Evolutionary conservation across 176 grass and related monocot genomes (phyloP).

Genomic region (Stipa capillata): DNA sequence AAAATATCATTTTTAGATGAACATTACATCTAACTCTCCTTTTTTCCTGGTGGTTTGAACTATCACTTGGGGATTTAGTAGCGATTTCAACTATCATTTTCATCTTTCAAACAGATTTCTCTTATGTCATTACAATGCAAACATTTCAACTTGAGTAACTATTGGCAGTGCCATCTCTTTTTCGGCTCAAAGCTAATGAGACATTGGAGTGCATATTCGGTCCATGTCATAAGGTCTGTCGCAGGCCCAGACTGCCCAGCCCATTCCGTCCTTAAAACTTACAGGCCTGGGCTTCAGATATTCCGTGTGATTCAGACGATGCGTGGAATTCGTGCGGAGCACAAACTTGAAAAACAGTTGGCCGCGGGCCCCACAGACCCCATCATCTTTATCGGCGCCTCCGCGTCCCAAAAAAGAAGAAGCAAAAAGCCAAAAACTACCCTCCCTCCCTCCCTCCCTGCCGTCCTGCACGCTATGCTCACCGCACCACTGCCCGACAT

Average conservation of each 20-base stretch:
- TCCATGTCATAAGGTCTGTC: neutral
- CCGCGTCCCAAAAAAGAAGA: neutral
- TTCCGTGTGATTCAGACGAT: neutral
- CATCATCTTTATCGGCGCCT: neutral
- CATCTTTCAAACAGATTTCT: no score
- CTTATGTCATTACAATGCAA: no score
- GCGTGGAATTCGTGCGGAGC: neutral
- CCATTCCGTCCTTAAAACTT: neutral
- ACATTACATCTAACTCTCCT: neutral
- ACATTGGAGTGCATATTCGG: neutral
- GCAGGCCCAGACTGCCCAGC: neutral
- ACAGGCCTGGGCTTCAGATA: neutral
- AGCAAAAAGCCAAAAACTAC: neutral
- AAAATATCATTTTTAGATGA: no score
- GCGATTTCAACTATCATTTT: no score
- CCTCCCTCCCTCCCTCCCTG: neutral
- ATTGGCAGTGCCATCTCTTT: neutral
- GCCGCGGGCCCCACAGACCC: neutral
- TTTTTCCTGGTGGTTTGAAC: no score
- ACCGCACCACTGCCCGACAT: neutral
- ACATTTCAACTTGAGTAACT: no score
- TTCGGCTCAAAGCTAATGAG: neutral
- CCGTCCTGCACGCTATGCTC: slow-evolving; percentile 17
- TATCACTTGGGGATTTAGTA: no score
- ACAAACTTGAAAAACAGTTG: neutral